Evolutionary conservation across 2,329 filamentous ascomycete species (phyloP).

Genomic region (Aspergillus oerlinghausenensis): DNA sequence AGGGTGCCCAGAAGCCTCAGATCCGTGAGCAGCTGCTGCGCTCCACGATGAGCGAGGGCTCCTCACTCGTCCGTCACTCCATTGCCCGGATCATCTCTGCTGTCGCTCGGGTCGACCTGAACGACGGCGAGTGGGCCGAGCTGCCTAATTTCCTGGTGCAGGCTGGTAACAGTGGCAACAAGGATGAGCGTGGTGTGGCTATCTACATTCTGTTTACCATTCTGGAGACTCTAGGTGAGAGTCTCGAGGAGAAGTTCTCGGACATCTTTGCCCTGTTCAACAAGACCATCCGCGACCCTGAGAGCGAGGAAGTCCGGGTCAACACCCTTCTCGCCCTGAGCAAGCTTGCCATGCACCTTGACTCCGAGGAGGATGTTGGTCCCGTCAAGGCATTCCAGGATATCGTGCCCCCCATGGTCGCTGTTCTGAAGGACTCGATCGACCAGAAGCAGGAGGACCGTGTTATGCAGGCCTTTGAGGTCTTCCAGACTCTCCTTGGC

Average conservation of each 20-base stretch:
- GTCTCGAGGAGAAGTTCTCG: constrained; percentile 74
- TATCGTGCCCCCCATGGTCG: constrained; percentile 82
- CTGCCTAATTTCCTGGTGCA: constrained; percentile 74
- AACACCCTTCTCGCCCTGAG: constrained; percentile 91
- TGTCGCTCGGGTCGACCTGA: constrained; percentile 80
- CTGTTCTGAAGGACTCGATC: constrained; percentile 79
- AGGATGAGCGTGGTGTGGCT: constrained; percentile 80
- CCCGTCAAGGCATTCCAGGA: constrained; percentile 71
- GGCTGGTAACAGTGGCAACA: constrained; percentile 69
- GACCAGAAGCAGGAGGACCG: constrained; percentile 78
- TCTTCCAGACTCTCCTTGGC: constrained; percentile 90
- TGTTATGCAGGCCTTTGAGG: constrained; percentile 86
- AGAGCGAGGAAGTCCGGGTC: constrained; percentile 87
- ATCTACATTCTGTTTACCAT: constrained; percentile 92
- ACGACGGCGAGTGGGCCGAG: constrained; percentile 79
- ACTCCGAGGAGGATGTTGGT: constrained; percentile 76
- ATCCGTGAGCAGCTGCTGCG: constrained; percentile 81
- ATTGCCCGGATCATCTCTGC: constrained; percentile 82
- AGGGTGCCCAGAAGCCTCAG: constrained; percentile 69
- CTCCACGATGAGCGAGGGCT: constrained; percentile 73
- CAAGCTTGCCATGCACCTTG: constrained; percentile 78
- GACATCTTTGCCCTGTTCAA: constrained; percentile 79
- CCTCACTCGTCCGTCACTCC: constrained; percentile 74
- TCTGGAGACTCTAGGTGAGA: constrained; percentile 78
- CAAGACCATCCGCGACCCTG: constrained; percentile 81